Conservation (phyloP, 306 rosid species). For the Pueraria montana region DNA sequence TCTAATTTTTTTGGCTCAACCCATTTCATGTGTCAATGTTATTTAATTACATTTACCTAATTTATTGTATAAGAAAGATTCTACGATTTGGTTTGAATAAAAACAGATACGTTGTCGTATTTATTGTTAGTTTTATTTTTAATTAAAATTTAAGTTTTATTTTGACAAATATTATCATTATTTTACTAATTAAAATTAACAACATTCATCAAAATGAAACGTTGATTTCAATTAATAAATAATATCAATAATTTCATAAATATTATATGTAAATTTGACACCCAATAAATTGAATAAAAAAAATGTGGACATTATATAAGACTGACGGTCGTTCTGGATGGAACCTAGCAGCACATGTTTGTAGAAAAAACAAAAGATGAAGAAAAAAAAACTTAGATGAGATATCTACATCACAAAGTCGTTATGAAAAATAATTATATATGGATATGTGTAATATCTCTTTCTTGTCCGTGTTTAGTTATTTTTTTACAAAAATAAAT, state of each 20-base stretch:
- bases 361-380: neutral
- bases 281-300: neutral
- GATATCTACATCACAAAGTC: constrained; percentile 19
- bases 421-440: neutral
- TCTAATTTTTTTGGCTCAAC: neutral
- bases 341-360: constrained; percentile 10
- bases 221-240: neutral
- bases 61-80: neutral
- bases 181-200: too few relatives aligned
- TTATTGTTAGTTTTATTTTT: neutral
- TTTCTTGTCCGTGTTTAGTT: neutral
- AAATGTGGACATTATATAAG: neutral
- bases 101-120: neutral
- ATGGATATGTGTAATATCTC: neutral
- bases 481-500: neutral
- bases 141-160: neutral
- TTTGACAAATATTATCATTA: neutral
- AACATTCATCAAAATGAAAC: neutral
- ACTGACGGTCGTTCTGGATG: neutral
- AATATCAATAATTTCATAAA: neutral
- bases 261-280: neutral
- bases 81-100: neutral
- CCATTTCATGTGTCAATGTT: neutral
- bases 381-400: neutral
- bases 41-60: neutral